Evolutionary conservation across 2,329 filamentous ascomycete genomes (phyloP).

Genomic region (Bertia moriformis): DNA sequence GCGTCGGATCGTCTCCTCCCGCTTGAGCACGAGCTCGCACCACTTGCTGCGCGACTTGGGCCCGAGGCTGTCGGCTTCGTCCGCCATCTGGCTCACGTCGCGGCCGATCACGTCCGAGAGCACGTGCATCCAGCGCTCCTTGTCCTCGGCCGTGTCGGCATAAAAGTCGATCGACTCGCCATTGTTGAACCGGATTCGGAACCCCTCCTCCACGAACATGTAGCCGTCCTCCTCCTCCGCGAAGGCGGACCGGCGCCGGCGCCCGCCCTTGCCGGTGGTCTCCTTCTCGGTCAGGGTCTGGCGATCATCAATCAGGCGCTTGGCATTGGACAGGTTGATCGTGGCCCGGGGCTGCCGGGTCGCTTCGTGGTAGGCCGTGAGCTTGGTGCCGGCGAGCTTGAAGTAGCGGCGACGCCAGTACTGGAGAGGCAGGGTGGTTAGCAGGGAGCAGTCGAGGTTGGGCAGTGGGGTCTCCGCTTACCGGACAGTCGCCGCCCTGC

Average conservation of each 20-base stretch:
- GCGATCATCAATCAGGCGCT: slow-evolving; percentile 85
- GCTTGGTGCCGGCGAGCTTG: slow-evolving; percentile 75
- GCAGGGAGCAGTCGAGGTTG: not conserved
- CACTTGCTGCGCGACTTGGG: slow-evolving; percentile 38
- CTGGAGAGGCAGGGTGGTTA: slow-evolving; percentile 34
- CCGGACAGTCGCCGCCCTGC: slow-evolving; percentile 91
- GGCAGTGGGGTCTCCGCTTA: slow-evolving; percentile 40
- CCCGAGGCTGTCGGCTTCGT: slow-evolving; percentile 27
- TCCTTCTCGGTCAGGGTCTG: slow-evolving; percentile 71
- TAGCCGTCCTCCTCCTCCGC: slow-evolving; percentile 98
- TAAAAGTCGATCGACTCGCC: slow-evolving; percentile 98
- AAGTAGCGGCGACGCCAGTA: slow-evolving; percentile 98
- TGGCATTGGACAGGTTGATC: slow-evolving; percentile 88
- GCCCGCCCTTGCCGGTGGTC: slow-evolving; percentile 60
- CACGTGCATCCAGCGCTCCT: slow-evolving; percentile 88
- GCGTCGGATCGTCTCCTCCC: slow-evolving; percentile 42
- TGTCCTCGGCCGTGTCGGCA: slow-evolving; percentile 73
- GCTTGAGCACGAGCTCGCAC: slow-evolving; percentile 53
- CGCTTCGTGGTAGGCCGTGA: slow-evolving; percentile 91
- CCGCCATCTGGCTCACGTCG: slow-evolving; percentile 25
- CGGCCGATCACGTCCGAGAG: slow-evolving; percentile 58
- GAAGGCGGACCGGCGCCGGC: slow-evolving; percentile 82
- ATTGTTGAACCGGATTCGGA: slow-evolving; percentile 96
- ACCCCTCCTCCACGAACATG: slow-evolving; percentile 98
- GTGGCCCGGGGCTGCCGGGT: slow-evolving; percentile 90